Percentiles rank a stretch among this genome's conserved stretches.
These are phyloP conservation scores for Buxus sempervirens DNA, from an alignment of 164 flowering plant genomes.

Conservation along the genomic window DNA sequence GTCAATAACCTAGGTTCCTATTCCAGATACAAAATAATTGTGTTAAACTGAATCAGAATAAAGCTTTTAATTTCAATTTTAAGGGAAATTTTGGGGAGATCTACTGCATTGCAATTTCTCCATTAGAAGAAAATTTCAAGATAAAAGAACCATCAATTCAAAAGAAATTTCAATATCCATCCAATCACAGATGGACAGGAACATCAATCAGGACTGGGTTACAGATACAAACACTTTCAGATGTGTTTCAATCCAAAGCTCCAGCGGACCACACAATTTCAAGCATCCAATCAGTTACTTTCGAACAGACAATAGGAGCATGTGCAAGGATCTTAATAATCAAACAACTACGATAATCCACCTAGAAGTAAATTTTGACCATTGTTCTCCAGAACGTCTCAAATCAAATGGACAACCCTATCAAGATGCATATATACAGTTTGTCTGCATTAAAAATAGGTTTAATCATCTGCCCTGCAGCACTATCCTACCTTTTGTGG, in stretches of 20 bases:
- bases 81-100: too few relatives aligned
- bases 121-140: too few relatives aligned
- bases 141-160: too few relatives aligned
- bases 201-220: background rate
- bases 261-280: background rate
- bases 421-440: too few relatives aligned
- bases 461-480: background rate
- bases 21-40: background rate
- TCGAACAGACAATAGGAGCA: background rate
- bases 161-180: too few relatives aligned
- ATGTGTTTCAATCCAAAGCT: background rate
- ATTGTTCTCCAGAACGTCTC: background rate
- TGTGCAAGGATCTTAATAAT: background rate
- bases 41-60: too few relatives aligned
- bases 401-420: background rate
- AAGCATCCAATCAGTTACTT: background rate
- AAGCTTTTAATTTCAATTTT: too few relatives aligned
- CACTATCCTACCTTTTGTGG: background rate
- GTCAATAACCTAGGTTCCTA: background rate
- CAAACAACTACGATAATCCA: background rate
- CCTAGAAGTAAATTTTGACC: background rate
- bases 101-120: too few relatives aligned
- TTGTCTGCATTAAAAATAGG: too few relatives aligned
- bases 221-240: background rate
- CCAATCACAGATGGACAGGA: background rate